Base-by-base conservation (phyloP, 805 yeast species). In the Pichia phayaonensis region DNA sequence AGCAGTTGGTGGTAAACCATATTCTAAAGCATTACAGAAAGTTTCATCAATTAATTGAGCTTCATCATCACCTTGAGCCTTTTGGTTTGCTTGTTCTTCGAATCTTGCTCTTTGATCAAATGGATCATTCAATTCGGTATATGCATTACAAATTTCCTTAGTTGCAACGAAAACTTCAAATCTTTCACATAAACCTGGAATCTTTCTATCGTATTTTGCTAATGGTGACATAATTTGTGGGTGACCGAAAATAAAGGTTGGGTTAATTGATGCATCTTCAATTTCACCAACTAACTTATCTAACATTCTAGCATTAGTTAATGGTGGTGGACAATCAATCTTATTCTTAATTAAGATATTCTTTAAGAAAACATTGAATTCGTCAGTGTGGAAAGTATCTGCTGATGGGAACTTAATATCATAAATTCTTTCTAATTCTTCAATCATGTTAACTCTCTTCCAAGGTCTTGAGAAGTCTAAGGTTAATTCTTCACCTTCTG, bases 161-260 rank as follows among this genome's bases (percentile, higher is more conserved):
- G 98, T 94, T 51, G 96, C 98, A 59, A 94, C 98, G 65, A 92
- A 92, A 53, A 94, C 97, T 76, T 92, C 99, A 69, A 92, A 92
- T 72, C 99, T 83, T 75, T 92, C 99, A 79, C 97, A 90, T 67
- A 92, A 76, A 63, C 99, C 99, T 54, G 96, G 95, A 56, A 80
- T 77, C 54, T 83, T 78, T 73, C 99, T 84, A 69, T 92, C 87
- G 75, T 87, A 88, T 77, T 92, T 92, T 67, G 99, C 99, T 72
- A 92, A 80, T 59, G 99, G 99, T 52, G 98, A 92, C 99, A 92
- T 92, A 95, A 92, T 89, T 76, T 92, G 97, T 53, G 99, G 99
- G 72, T 92, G 99, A 62, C 99, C 99, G 65, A 89, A 90, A 71
- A 92, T 87, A 72, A 92, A 92, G 44, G 98, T 94, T 62, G 99